Evolutionary conservation across 129 eudicot genomes (phyloP).

Genomic region (Arctium minus): DNA sequence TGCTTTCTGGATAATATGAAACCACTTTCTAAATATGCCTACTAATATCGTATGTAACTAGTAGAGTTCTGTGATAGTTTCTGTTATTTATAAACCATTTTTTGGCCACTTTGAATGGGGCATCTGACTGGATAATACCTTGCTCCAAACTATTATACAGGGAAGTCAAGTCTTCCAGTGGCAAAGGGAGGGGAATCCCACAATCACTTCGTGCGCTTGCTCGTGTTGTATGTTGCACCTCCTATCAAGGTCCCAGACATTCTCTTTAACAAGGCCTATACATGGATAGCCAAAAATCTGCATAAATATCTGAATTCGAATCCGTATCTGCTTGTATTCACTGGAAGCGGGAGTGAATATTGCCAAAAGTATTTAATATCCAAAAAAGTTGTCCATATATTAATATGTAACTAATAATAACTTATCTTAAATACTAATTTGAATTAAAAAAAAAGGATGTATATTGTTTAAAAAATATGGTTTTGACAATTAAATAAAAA

Average conservation of each 20-base stretch:
- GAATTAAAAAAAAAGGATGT: neutral
- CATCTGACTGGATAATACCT: neutral
- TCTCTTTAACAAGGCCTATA: neutral
- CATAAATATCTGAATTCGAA: neutral
- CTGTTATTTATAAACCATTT: neutral
- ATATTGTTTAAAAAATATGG: constrained; percentile 4
- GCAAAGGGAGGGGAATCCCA: constrained; percentile 87
- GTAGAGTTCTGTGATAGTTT: neutral
- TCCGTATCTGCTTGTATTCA: neutral
- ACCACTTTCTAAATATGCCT: neutral
- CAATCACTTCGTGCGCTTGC: constrained; percentile 86
- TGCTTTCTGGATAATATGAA: neutral
- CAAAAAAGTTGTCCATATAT: neutral
- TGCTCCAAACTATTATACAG: constrained; percentile 28
- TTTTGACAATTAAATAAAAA: neutral
- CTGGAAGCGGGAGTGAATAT: neutral
- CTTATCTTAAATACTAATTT: neutral
- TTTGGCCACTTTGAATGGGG: constrained; percentile 8
- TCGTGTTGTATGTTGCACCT: constrained; percentile 64
- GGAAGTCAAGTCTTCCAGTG: constrained; percentile 50
- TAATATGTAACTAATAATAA: neutral
- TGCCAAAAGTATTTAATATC: neutral
- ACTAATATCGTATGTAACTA: neutral
- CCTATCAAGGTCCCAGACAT: constrained; percentile 49
- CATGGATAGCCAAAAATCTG: neutral